A percentile compares a stretch with the other conserved stretches of the same genome.
phyloP scores from a whole-genome alignment of 352 stramenopile species.

The Globisporangium radiosum region DNA sequence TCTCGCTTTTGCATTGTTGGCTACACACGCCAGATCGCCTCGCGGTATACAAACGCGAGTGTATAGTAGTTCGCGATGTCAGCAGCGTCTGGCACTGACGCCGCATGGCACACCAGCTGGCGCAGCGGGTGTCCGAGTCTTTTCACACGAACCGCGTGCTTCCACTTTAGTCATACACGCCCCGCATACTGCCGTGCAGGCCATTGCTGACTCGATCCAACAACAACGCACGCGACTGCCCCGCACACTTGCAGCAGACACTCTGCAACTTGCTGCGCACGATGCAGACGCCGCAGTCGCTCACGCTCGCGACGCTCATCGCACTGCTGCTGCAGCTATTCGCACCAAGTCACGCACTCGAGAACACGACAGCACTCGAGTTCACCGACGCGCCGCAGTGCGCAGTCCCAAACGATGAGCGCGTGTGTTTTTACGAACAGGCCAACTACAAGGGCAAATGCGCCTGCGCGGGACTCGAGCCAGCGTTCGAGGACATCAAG shows the following conservation, averaged over 20 bases:
- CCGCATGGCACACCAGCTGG: too few relatives aligned
- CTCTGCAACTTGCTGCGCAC: not conserved
- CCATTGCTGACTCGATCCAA: not conserved
- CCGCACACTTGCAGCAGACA: not conserved
- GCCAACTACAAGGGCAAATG: conserved; percentile 12
- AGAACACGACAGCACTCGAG: conserved; percentile 14
- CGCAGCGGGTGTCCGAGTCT: too few relatives aligned
- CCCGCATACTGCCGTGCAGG: too few relatives aligned
- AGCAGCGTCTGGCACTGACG: too few relatives aligned
- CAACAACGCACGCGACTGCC: not conserved
- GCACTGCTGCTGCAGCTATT: not conserved
- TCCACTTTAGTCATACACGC: too few relatives aligned
- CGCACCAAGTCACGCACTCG: not conserved
- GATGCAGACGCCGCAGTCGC: not conserved
- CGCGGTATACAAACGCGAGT: too few relatives aligned
- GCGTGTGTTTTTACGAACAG: conserved; percentile 13
- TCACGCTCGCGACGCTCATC: not conserved
- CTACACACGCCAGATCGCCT: not conserved
- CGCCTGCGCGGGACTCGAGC: conserved; percentile 9
- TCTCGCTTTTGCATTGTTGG: too few relatives aligned
- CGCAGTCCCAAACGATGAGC: not conserved
- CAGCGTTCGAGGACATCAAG: conserved; percentile 12
- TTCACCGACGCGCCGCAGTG: conserved; percentile 12
- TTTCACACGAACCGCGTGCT: too few relatives aligned
- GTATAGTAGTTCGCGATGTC: too few relatives aligned